Conservation (phyloP, 2,329 filamentous ascomycete species). For the Fusarium robinianum region DNA sequence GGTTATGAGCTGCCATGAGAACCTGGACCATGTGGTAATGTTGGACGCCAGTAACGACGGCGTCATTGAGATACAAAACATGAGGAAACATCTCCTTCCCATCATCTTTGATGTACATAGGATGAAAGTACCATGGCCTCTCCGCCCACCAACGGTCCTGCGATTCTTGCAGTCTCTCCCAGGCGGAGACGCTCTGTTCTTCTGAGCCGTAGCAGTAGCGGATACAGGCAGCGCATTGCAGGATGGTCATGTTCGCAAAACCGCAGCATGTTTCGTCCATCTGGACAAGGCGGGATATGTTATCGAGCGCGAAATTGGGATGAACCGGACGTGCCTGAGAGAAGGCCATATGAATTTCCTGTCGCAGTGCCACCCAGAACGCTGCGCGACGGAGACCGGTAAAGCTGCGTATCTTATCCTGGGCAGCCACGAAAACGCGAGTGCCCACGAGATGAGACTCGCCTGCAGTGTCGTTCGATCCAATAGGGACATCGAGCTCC, state of each 20-base stretch:
- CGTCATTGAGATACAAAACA: conserved; percentile 35
- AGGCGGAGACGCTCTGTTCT: conserved; percentile 31
- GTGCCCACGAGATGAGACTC: conserved; percentile 39
- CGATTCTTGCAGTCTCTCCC: conserved; percentile 27
- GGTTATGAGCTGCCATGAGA: conserved; percentile 37
- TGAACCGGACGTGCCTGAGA: conserved; percentile 37
- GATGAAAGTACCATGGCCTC: conserved; percentile 37
- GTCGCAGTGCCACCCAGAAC: conserved; percentile 38
- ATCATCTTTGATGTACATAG: conserved; percentile 31
- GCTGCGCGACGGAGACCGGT: conserved; percentile 36
- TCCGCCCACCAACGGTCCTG: conserved; percentile 38
- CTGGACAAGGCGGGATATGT: conserved; percentile 27
- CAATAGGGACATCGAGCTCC: conserved; percentile 33
- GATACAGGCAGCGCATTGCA: conserved; percentile 37
- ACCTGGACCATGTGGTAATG: conserved; percentile 37
- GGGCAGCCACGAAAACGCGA: conserved; percentile 37
- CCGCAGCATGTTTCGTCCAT: conserved; percentile 33
- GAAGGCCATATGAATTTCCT: conserved; percentile 41
- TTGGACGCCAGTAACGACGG: conserved; percentile 36
- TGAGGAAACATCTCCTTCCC: conserved; percentile 25
- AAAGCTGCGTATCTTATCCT: conserved; percentile 36
- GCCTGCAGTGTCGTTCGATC: conserved; percentile 13
- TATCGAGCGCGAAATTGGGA: conserved; percentile 34
- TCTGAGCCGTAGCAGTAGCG: conserved; percentile 38
- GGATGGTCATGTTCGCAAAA: conserved; percentile 36